A percentile compares a stretch with the other conserved stretches of the same genome.
phyloP scores from a whole-genome alignment of 306 rosid species.

The Elaeagnus macrophylla region DNA sequence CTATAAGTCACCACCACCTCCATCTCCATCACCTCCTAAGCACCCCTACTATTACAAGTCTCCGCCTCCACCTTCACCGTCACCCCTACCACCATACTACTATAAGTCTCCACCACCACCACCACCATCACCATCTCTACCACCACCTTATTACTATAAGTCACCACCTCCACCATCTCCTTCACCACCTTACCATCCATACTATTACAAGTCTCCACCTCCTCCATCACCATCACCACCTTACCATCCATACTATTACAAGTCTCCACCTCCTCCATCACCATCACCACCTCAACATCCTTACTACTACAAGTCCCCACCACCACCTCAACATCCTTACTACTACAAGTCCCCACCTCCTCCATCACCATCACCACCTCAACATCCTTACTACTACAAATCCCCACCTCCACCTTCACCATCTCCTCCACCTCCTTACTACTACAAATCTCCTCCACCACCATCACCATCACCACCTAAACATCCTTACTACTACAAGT shows the following conservation, averaged over 20 bases:
- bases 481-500: slow-evolving; percentile 2
- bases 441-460: slow-evolving; percentile 16
- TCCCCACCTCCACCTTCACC: slow-evolving; percentile 19
- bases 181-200: slow-evolving; percentile 1
- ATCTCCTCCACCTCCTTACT: background rate
- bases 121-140: too few species aligned
- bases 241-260: slow-evolving; percentile 10
- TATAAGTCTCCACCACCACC: slow-evolving; percentile 26
- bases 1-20: slow-evolving; percentile 52
- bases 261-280: slow-evolving; percentile 37
- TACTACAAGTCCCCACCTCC: background rate
- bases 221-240: slow-evolving; percentile 17
- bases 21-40: slow-evolving; percentile 40
- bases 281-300: slow-evolving; percentile 1
- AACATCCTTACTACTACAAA: slow-evolving; percentile 20
- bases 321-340: too few species aligned
- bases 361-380: slow-evolving; percentile 10
- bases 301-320: slow-evolving; percentile 19
- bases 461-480: background rate
- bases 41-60: slow-evolving; percentile 10
- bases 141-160: slow-evolving; percentile 8
- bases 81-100: background rate
- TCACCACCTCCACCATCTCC: slow-evolving; percentile 13
- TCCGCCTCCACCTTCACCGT: background rate
- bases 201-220: slow-evolving; percentile 14